phyloP scores from a whole-genome alignment of 345 rosid species.

The Eucalyptus shirleyi region DNA sequence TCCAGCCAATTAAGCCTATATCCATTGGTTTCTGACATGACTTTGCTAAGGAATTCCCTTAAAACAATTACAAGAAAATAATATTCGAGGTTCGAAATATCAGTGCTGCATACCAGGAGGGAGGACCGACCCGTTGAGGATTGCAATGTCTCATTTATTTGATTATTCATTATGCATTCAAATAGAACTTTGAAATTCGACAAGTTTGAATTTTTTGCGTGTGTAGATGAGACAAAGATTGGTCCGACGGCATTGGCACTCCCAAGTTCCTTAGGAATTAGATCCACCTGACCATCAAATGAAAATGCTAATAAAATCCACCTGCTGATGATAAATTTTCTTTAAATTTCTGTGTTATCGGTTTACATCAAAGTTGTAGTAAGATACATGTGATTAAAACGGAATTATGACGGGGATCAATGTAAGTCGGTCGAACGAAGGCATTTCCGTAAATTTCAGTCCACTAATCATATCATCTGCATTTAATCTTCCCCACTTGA shows the following conservation, averaged over 20 bases:
- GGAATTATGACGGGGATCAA: not conserved
- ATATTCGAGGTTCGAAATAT: not conserved
- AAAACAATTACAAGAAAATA: not conserved
- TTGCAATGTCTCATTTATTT: not conserved
- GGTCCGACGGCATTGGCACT: not conserved
- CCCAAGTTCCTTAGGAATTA: not conserved
- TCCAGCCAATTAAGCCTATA: not conserved
- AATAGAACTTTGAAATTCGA: not conserved
- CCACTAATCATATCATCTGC: not conserved
- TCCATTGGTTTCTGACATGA: not conserved
- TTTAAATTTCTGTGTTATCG: not conserved
- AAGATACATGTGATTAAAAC: not conserved
- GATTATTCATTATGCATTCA: not conserved
- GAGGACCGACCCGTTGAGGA: not conserved
- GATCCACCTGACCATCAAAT: not conserved
- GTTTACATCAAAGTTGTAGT: not conserved
- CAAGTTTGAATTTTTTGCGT: not conserved
- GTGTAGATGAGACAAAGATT: not conserved
- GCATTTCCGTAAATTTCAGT: not conserved
- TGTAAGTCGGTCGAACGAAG: not conserved
- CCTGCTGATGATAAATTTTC: not conserved
- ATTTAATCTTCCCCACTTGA: not conserved
- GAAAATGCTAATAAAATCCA: not conserved
- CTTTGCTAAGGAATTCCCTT: not conserved
- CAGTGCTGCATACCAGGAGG: not conserved